phyloP scores from a whole-genome alignment of 768 basidiomycete species.

The Coprinopsis sp. region DNA sequence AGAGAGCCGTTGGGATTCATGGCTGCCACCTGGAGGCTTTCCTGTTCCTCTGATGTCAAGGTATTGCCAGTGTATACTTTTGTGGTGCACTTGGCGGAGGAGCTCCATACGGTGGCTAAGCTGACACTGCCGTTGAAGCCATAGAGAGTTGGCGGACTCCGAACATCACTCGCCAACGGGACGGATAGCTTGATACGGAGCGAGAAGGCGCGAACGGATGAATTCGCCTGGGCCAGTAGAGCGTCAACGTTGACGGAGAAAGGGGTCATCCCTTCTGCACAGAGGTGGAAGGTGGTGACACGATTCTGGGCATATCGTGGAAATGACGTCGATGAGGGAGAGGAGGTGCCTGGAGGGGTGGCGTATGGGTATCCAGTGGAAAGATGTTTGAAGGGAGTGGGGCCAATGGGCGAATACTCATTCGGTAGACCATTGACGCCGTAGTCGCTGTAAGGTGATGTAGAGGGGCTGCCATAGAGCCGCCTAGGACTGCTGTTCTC shows the following conservation, averaged over 20 bases:
- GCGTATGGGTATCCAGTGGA: constrained; percentile 12
- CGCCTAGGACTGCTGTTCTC: constrained; percentile 6
- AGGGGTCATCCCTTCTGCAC: constrained; percentile 67
- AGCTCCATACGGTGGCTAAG: constrained; percentile 48
- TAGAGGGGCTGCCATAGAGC: constrained; percentile 21
- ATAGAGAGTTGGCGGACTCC: constrained; percentile 51
- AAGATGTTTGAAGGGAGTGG: constrained; percentile 10
- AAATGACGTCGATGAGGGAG: constrained; percentile 20
- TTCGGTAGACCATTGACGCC: constrained; percentile 22
- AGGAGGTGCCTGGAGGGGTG: constrained; percentile 11
- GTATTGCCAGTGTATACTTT: constrained; percentile 48
- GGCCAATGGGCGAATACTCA: constrained; percentile 14
- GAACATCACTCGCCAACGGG: constrained; percentile 49
- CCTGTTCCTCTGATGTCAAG: constrained; percentile 51
- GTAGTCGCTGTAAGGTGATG: constrained; percentile 28
- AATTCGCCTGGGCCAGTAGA: constrained; percentile 37
- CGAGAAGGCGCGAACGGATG: constrained; percentile 37
- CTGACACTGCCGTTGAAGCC: constrained; percentile 59
- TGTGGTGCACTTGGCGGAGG: constrained; percentile 60
- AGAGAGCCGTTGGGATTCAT: constrained; percentile 43
- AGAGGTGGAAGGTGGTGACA: constrained; percentile 44
- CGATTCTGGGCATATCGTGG: constrained; percentile 21
- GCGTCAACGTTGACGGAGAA: constrained; percentile 57
- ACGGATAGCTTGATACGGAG: constrained; percentile 57
- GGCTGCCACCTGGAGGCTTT: constrained; percentile 43